Evolutionary conservation across 1,139 yeast genomes (phyloP).

Genomic region (Geotrichum fermentans): DNA sequence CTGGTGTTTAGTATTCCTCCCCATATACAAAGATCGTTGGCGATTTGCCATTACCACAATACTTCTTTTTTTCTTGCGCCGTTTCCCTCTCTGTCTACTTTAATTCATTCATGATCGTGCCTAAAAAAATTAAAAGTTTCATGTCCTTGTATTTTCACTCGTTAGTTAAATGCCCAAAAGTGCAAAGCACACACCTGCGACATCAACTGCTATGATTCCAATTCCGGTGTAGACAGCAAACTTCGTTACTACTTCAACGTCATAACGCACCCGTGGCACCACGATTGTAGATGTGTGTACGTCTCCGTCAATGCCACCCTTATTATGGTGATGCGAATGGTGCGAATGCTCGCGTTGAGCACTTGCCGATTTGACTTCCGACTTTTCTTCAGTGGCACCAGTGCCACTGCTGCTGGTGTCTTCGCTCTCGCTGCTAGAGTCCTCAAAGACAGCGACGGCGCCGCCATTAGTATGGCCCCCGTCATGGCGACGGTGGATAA

Average conservation of each 20-base stretch:
- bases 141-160: not conserved
- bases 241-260: slow-evolving; percentile 69
- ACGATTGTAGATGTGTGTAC: slow-evolving; percentile 1
- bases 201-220: slow-evolving; percentile 37
- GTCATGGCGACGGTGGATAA: slow-evolving; percentile 22
- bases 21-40: too few relatives aligned
- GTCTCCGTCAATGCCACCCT: too few relatives aligned
- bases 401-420: not conserved
- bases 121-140: not conserved
- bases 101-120: not conserved
- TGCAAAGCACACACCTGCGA: slow-evolving; percentile 25
- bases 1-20: too few relatives aligned
- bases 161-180: slow-evolving; percentile 16
- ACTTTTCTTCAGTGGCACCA: not conserved
- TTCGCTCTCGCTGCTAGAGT: not conserved
- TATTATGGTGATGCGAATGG: not conserved
- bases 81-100: not conserved
- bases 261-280: slow-evolving; percentile 47
- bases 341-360: not conserved
- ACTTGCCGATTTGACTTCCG: not conserved
- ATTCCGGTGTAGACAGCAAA: slow-evolving; percentile 72
- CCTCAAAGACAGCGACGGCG: not conserved
- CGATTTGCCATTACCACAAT: too few relatives aligned
- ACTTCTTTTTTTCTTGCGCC: too few relatives aligned
- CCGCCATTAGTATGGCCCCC: not conserved